Base-by-base conservation (phyloP, 768 basidiomycete species). In the Pholiota molesta region DNA sequence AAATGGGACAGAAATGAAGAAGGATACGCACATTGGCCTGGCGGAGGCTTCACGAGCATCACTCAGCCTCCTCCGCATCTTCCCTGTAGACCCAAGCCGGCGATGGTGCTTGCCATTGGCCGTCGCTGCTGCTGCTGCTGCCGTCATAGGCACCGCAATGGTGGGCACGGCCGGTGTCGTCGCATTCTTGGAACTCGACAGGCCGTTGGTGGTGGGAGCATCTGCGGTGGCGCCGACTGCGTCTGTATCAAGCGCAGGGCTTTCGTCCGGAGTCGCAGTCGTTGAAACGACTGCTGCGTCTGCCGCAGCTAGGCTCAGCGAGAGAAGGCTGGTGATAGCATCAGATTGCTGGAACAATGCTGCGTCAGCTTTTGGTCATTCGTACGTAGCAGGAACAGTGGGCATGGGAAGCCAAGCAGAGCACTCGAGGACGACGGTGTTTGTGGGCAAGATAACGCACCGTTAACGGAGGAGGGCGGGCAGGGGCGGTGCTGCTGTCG, bases 41-140 rank as follows among this genome's bases (percentile, higher is more conserved):
- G 79, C 80, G 55, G 89, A 88, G 47, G 92, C 92, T 73, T 92
- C 91, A 53, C 89, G 79, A 26, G 91, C 91, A 72, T 93, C 92
- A 73, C 90, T 92, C 65, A 91, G 72, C 60, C 92, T 79, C 67
- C 92, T 82, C 70, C 86, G 85, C 26, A 84, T 79, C 74, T 90
- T 86, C 19, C 90, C 88, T 11, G 86, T 81, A 0, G 91, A 92
- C 17, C 89, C 86, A 19, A 91, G 75, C 17, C 91, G 81, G 57
- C 91, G 86, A 72, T 91, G 89, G 67, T 89, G 78, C 68, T 77
- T 84, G 55, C 71, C 66, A 31, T 44, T 53, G 51, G 72, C 73
- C 61, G 59, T 66, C 56, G 70, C 72, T 57, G 69, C 65, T 44
- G 72, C 65, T 44, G 72, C 73, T 7, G 74, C 64, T 10, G 67